phyloP scores from a whole-genome alignment of 2,329 filamentous ascomycete species.

The Apiospora hydei region DNA sequence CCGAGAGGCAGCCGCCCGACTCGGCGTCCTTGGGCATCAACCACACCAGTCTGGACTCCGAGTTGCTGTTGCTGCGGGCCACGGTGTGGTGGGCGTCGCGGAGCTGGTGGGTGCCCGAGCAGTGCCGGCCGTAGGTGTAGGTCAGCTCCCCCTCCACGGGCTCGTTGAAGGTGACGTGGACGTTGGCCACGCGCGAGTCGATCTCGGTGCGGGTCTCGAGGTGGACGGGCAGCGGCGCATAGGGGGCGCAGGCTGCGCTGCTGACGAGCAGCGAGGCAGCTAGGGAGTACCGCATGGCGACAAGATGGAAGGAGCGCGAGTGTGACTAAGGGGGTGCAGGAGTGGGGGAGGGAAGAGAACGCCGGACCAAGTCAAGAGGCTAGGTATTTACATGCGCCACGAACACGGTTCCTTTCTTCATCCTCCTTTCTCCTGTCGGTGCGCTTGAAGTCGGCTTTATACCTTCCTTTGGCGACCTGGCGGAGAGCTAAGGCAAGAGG shows the following conservation, averaged over 20 bases:
- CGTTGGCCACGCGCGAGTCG: constrained; percentile 44
- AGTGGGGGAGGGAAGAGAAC: neutral
- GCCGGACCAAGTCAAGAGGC: neutral
- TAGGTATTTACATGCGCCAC: neutral
- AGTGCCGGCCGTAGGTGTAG: constrained; percentile 44
- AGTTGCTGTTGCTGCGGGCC: constrained; percentile 28
- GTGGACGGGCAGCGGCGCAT: constrained; percentile 38
- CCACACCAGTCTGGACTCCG: constrained; percentile 43
- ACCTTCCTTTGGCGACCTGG: neutral
- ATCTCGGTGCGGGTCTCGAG: constrained; percentile 46
- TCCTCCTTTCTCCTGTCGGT: neutral
- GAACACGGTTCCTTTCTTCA: neutral
- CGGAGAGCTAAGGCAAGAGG: neutral
- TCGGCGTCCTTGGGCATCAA: constrained; percentile 40
- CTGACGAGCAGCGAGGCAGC: constrained; percentile 25
- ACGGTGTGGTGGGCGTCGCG: constrained; percentile 40
- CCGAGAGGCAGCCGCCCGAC: constrained; percentile 49
- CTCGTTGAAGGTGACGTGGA: constrained; percentile 39
- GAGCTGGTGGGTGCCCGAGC: constrained; percentile 30
- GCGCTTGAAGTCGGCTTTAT: neutral
- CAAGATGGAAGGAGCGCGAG: neutral
- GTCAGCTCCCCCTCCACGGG: constrained; percentile 38
- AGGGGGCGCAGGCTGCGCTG: constrained; percentile 22
- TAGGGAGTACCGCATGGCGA: constrained; percentile 23
- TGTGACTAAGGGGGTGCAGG: neutral